phyloP scores from a whole-genome alignment of 768 basidiomycete genomes.

The Dentipellis fragilis region DNA sequence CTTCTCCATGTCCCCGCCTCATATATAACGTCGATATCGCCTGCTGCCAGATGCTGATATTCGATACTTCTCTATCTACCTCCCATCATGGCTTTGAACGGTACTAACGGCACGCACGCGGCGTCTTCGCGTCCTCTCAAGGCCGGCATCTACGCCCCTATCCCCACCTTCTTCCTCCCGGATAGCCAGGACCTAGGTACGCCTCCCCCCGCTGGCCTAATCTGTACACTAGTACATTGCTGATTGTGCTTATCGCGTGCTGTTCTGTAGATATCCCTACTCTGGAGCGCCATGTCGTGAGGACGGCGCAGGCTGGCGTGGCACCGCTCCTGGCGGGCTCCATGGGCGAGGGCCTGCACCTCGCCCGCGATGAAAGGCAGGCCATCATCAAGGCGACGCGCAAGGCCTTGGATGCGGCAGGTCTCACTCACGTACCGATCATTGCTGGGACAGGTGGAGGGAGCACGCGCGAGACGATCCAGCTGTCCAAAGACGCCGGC shows the following conservation, averaged over 20 bases:
- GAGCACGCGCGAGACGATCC: slow-evolving; percentile 76
- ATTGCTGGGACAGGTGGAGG: slow-evolving; percentile 78
- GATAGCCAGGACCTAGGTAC: slow-evolving; percentile 76
- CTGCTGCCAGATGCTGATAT: neutral
- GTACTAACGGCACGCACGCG: slow-evolving; percentile 13
- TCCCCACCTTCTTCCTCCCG: slow-evolving; percentile 75
- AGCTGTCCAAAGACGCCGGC: slow-evolving; percentile 68
- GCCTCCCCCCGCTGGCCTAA: slow-evolving; percentile 17
- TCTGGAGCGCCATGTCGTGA: slow-evolving; percentile 59
- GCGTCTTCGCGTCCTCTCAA: slow-evolving; percentile 43
- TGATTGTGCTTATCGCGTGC: neutral
- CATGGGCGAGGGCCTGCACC: slow-evolving; percentile 80
- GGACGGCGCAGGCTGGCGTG: slow-evolving; percentile 57
- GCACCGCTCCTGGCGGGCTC: slow-evolving; percentile 68
- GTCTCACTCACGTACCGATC: slow-evolving; percentile 49
- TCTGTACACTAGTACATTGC: slow-evolving; percentile 2
- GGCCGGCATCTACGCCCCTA: slow-evolving; percentile 76
- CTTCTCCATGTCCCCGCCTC: neutral
- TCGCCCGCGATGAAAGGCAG: slow-evolving; percentile 56
- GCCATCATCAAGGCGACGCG: slow-evolving; percentile 58
- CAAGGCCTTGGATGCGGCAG: slow-evolving; percentile 58
- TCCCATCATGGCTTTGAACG: slow-evolving; percentile 31
- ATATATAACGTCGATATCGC: neutral
- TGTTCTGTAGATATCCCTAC: slow-evolving; percentile 44
- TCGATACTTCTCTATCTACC: slow-evolving; percentile 1